These are phyloP conservation scores for Candolleomyces eurysporus DNA, from an alignment of 768 basidiomycete species.

Conservation along the genomic window DNA sequence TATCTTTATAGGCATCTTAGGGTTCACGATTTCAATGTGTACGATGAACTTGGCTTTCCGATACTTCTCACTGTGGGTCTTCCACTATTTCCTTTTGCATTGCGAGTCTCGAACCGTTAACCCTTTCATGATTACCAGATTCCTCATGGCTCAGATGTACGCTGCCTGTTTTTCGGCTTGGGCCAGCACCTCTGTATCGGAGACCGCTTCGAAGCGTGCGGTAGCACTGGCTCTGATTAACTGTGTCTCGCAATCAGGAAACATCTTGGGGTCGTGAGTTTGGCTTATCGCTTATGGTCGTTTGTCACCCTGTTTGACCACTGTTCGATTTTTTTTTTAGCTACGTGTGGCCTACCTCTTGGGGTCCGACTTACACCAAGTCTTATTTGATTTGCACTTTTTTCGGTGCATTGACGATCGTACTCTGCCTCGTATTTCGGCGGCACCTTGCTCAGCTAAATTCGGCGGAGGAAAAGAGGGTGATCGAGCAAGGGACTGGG, in stretches of 20 bases:
- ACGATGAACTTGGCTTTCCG: slow-evolving; percentile 62
- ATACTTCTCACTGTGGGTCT: slow-evolving; percentile 60
- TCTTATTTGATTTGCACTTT: slow-evolving; percentile 76
- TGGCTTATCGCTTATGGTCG: background rate
- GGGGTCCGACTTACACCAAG: slow-evolving; percentile 68
- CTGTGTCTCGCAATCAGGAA: slow-evolving; percentile 78
- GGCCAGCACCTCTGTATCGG: slow-evolving; percentile 47
- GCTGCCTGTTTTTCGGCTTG: slow-evolving; percentile 62
- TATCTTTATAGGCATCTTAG: slow-evolving; percentile 60
- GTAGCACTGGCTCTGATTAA: slow-evolving; percentile 85
- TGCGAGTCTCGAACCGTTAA: background rate
- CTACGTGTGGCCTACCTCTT: slow-evolving; percentile 64
- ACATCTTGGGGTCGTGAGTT: slow-evolving; percentile 78
- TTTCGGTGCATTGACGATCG: slow-evolving; percentile 46
- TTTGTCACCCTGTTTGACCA: background rate
- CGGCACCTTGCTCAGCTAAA: slow-evolving; percentile 43
- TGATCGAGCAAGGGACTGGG: slow-evolving; percentile 27
- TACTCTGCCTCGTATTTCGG: slow-evolving; percentile 51
- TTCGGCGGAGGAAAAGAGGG: slow-evolving; percentile 34
- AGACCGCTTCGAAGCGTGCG: slow-evolving; percentile 84
- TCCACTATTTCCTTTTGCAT: background rate
- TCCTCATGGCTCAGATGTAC: slow-evolving; percentile 75
- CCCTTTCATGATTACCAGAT: slow-evolving; percentile 37
- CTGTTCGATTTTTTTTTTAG: slow-evolving; percentile 22
- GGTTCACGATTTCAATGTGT: slow-evolving; percentile 62